Evolutionary conservation across 306 rosid genomes (phyloP).

Genomic region (Malus fusca): DNA sequence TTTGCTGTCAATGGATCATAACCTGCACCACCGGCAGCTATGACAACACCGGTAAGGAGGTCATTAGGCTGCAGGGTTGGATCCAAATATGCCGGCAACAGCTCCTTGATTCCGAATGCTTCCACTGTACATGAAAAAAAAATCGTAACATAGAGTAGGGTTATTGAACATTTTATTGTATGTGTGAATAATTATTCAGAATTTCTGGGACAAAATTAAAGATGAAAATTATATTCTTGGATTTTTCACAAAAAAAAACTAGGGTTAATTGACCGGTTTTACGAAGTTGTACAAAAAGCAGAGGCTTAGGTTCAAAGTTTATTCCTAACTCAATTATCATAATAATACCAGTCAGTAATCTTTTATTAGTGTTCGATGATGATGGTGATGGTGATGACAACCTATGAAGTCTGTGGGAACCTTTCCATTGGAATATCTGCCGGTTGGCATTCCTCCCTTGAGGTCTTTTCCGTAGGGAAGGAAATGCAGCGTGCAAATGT

Average conservation of each 20-base stretch:
- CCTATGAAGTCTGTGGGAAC: conserved; percentile 60
- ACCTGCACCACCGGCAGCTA: conserved; percentile 54
- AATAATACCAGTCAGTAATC: neutral
- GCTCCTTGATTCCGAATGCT: conserved; percentile 32
- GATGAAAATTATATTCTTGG: neutral
- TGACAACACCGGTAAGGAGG: conserved; percentile 33
- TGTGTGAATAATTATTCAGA: neutral
- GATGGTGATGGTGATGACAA: neutral
- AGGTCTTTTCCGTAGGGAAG: conserved; percentile 63
- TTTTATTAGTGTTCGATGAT: too few species aligned
- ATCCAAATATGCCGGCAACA: conserved; percentile 24
- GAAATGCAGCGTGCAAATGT: conserved; percentile 44
- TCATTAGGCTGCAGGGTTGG: conserved; percentile 16
- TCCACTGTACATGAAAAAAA: conserved; percentile 15
- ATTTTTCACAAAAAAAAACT: neutral
- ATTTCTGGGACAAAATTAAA: neutral
- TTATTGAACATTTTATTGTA: neutral
- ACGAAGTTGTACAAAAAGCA: too few species aligned
- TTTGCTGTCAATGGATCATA: conserved; percentile 41
- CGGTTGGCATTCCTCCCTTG: conserved; percentile 47
- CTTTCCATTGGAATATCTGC: conserved; percentile 65
- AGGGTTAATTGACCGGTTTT: too few species aligned
- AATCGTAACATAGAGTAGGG: neutral
- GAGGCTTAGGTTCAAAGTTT: neutral
- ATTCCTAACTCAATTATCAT: neutral